Evolutionary conservation across 768 basidiomycete genomes (phyloP).

Genomic region (Leccinum uliginosum): DNA sequence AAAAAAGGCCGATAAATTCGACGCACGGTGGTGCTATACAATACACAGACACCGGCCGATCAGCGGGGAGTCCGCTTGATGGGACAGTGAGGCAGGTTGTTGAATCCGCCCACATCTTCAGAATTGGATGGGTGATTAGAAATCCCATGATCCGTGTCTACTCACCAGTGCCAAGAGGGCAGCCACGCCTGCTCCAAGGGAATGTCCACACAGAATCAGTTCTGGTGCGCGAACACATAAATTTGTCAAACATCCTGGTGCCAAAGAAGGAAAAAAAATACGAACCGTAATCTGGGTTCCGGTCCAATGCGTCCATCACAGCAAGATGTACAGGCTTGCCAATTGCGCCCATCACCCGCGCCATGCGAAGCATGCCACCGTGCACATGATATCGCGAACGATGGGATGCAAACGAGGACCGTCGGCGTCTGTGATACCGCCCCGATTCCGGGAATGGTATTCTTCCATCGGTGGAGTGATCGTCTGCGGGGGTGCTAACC

Average conservation of each 20-base stretch:
- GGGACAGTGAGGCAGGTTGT: conserved; percentile 64
- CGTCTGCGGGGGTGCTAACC: conserved; percentile 28
- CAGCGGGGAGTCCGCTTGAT: conserved; percentile 66
- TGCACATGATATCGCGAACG: conserved; percentile 59
- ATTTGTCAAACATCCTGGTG: neutral
- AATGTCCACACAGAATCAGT: conserved; percentile 77
- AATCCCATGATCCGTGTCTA: conserved; percentile 1
- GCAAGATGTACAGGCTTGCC: conserved; percentile 77
- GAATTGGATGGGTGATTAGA: neutral
- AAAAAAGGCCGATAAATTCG: neutral
- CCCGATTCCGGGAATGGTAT: conserved; percentile 33
- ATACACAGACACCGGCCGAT: conserved; percentile 66
- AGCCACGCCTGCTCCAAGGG: conserved; percentile 80
- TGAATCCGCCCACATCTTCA: conserved; percentile 83
- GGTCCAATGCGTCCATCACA: conserved; percentile 61
- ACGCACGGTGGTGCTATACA: conserved; percentile 78
- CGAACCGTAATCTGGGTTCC: conserved; percentile 71
- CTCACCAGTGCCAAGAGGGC: conserved; percentile 68
- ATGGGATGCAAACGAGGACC: conserved; percentile 18
- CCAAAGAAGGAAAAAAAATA: conserved; percentile 8
- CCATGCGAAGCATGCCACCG: conserved; percentile 77
- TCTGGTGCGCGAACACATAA: conserved; percentile 34
- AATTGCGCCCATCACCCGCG: conserved; percentile 69
- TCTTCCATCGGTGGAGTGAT: conserved; percentile 30
- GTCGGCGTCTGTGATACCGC: conserved; percentile 21